A percentile compares a stretch with the other conserved stretches of the same genome.
Conservation (phyloP, 441 rosid genomes). For the Caryocar brasiliense region DNA sequence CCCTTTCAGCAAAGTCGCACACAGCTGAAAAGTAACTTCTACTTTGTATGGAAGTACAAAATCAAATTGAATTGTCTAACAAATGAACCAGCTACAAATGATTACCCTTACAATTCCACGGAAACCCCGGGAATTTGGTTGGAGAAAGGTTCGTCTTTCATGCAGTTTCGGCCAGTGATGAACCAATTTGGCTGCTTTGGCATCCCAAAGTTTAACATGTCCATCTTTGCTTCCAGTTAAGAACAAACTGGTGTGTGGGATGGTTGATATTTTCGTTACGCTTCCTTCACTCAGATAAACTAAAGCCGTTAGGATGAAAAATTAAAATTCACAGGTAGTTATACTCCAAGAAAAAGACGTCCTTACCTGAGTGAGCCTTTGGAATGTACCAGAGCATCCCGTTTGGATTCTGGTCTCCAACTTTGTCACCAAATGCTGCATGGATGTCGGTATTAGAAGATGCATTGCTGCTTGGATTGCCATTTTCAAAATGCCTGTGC, state of each 20-base stretch:
- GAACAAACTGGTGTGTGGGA: slow-evolving; percentile 82
- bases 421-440: slow-evolving; percentile 24
- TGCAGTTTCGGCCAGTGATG: slow-evolving; percentile 90
- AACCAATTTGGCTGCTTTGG: slow-evolving; percentile 65
- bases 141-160: slow-evolving; percentile 76
- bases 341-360: background rate
- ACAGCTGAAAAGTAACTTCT: background rate
- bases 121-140: slow-evolving; percentile 79
- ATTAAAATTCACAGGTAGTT: background rate
- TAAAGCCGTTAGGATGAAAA: slow-evolving; percentile 9
- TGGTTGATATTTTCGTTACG: slow-evolving; percentile 68
- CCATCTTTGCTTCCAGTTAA: slow-evolving; percentile 97
- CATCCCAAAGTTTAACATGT: slow-evolving; percentile 95
- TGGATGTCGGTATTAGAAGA: slow-evolving; percentile 25
- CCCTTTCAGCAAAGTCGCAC: slow-evolving; percentile 1
- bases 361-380: slow-evolving; percentile 84
- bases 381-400: slow-evolving; percentile 99
- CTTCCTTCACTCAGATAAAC: slow-evolving; percentile 46
- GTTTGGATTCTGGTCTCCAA: slow-evolving; percentile 45
- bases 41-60: background rate
- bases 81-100: slow-evolving; percentile 1
- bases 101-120: slow-evolving; percentile 86
- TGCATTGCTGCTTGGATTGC: slow-evolving; percentile 27
- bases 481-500: slow-evolving; percentile 39
- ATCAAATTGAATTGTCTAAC: background rate